Conservation (phyloP, 495 filamentous ascomycete species). For the Terfezia boudieri region DNA sequence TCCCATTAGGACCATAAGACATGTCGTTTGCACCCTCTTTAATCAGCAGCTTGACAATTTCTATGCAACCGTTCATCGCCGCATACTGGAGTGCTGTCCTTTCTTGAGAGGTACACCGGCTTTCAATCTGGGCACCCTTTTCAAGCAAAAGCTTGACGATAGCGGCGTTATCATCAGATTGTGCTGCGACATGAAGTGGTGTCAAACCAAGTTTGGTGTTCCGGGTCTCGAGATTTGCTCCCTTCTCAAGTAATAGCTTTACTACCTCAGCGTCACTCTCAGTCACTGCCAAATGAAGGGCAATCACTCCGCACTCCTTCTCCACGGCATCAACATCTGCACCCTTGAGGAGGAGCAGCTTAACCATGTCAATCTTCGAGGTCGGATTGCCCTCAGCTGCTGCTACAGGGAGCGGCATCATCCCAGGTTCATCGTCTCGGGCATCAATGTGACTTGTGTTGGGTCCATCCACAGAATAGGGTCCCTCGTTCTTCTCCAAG, state of each 20-base stretch:
- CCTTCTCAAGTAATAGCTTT: neutral
- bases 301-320: neutral
- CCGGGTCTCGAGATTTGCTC: neutral
- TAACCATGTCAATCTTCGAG: neutral
- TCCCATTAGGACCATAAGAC: too few relatives aligned
- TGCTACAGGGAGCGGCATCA: too few relatives aligned
- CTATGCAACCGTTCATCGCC: slow-evolving; percentile 1
- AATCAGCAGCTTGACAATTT: slow-evolving; percentile 3
- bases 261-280: slow-evolving; percentile 2
- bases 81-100: too few relatives aligned
- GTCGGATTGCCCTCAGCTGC: too few relatives aligned
- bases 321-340: neutral
- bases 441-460: too few relatives aligned
- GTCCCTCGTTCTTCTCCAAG: too few relatives aligned
- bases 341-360: neutral
- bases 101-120: too few relatives aligned
- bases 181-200: neutral
- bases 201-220: too few relatives aligned
- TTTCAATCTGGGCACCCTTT: neutral
- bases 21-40: too few relatives aligned
- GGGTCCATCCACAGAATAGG: too few relatives aligned
- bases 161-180: neutral
- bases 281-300: slow-evolving; percentile 2
- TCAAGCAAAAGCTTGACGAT: slow-evolving; percentile 4
- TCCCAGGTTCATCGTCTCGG: too few relatives aligned